Base-by-base conservation (phyloP, 805 yeast species). In the Candida parachauliodes region DNA sequence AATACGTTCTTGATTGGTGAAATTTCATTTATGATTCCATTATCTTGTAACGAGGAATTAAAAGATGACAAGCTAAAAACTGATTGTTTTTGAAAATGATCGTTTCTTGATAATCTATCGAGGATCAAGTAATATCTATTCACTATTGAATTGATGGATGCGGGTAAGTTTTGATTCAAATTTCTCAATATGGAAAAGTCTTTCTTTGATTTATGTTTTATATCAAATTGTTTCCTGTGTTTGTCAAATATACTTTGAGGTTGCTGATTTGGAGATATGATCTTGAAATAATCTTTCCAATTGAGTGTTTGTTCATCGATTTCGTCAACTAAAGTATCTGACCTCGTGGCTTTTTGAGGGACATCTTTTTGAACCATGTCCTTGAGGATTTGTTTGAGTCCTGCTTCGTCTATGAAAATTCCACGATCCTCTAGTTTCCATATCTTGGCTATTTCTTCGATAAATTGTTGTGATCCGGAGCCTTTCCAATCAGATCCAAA, bases 361-460 rank as follows among this genome's bases (percentile, higher is more conserved):
- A 17, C 34, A 22, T 31, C 11, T 25, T 36, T 31, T 20, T 46
- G 43, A 19, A 50, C 55, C 41, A 65, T 41, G 46, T 88, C 95
- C 34, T 71, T 71, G 11, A 89, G 66, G 2, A 91, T 79, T 25
- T 73, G 75, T 1, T 62, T 57, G 11, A 88, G 70, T 3, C 86
- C 83, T 2, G 72, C 77, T 2, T 89, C 88, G 50, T 88, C 96
- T 2, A 91, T 68, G 48, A 91, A 91, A 6, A 88, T 52, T 0
- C 96, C 96, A 30, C 91, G 68, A 39, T 87, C 95, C 52, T 88
- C 95, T 32, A 78, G 84, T 50, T 88, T 88, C 98, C 98, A 91
- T 3, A 76, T 49, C 26, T 74, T 68, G 2, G 94, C 96, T 12
- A 91, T 72, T 7, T 79, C 81, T 51, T 93, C 98, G 17, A 91